Base-by-base conservation (phyloP, 768 basidiomycete species). In the Cubamyces sp. region DNA sequence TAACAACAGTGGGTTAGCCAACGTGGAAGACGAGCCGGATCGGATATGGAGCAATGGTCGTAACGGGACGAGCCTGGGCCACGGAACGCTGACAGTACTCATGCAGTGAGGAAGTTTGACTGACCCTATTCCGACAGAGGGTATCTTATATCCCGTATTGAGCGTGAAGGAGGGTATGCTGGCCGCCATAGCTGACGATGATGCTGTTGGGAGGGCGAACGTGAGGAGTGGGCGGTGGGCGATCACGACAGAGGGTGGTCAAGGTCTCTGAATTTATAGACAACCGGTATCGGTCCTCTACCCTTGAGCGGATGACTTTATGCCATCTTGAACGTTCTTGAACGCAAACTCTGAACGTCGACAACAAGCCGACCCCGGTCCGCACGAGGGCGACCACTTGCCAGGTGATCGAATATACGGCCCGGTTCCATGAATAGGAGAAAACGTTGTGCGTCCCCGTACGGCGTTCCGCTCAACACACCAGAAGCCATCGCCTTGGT, bases 81-180 rank as follows among this genome's bases (percentile, higher is more conserved):
- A 1, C 34, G 11, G 6, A 11, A 34, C 34, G 34, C 34, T 34
- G 9, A 34, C 34, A 11, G 34, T 9, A 11, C 11, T 1, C 9
- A 34, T 34, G 4, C 34, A 34, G 6, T 9, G 9, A 34, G 9
- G 34, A 34, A 34, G 1, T 7, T 34, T 43, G 42, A 39, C 23
- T 34, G 16, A 68, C 76, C 87, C 88, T 56, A 91, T 82, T 52
- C 87, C 87, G 30, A 92, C 77, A 8, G 84, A 84, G 67, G 91
- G 90, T 79, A 94, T 92, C 66, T 83, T 79, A 48, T 83, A 82
- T 26, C 91, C 90, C n/a, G 87, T 91, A 79, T 91, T 91, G 66
- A 93, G 85, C 58, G 81, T 88, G 51, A 71, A 65, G 23, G 14
- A 25, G 4, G 67, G 67, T 15, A 68, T 58, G 14, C 55, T 46